phyloP scores from a whole-genome alignment of 768 basidiomycete species.

The Phaeotremella fagi region DNA sequence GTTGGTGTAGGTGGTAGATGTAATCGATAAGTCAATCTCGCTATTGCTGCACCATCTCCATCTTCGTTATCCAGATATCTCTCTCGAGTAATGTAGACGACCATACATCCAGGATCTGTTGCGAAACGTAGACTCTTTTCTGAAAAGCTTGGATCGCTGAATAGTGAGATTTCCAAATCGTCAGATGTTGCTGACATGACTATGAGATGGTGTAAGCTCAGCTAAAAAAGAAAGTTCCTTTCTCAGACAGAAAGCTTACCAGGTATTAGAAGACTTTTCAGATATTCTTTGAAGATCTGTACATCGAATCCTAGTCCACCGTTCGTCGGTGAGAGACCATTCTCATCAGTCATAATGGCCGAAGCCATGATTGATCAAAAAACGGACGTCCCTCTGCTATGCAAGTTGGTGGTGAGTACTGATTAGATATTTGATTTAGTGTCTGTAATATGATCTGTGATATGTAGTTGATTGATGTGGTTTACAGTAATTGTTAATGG shows the following conservation, averaged over 20 bases:
- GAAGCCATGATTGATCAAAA: background rate
- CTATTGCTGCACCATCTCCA: constrained; percentile 19
- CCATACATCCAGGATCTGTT: constrained; percentile 38
- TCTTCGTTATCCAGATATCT: constrained; percentile 24
- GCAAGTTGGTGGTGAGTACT: too few species aligned
- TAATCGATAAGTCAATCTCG: constrained; percentile 40
- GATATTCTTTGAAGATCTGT: constrained; percentile 33
- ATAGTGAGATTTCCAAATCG: constrained; percentile 40
- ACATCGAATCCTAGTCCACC: constrained; percentile 33
- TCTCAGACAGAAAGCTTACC: constrained; percentile 18
- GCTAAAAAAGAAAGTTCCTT: background rate
- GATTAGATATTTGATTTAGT: too few species aligned
- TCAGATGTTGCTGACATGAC: constrained; percentile 41
- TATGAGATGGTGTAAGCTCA: constrained; percentile 1
- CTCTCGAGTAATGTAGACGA: constrained; percentile 45
- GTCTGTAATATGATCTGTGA: too few species aligned
- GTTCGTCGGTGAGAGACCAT: background rate
- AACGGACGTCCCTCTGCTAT: too few species aligned
- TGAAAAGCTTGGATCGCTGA: constrained; percentile 38
- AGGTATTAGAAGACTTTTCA: constrained; percentile 35
- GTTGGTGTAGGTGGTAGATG: constrained; percentile 57
- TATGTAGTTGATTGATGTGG: background rate
- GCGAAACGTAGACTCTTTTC: constrained; percentile 43
- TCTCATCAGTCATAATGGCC: background rate
- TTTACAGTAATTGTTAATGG: background rate